phyloP scores from a whole-genome alignment of 306 rosid genomes.

The Vachellia pachyceras region DNA sequence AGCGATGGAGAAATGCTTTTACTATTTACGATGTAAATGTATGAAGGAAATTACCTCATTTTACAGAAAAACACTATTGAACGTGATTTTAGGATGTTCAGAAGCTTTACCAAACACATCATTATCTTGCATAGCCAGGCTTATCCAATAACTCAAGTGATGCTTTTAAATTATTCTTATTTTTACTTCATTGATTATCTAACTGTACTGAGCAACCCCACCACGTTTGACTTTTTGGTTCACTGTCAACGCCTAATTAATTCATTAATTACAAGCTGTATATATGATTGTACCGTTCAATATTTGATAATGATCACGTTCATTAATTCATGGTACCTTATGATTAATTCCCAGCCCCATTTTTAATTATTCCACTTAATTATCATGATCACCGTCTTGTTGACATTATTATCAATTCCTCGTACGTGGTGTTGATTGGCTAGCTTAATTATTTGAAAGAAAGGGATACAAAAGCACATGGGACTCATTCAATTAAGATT shows the following conservation, averaged over 20 bases:
- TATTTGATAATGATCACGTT: background rate
- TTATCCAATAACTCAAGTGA: too few relatives aligned
- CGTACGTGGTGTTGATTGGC: background rate
- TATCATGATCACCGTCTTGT: background rate
- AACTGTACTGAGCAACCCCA: slow-evolving; percentile 31
- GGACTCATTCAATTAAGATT: too few relatives aligned
- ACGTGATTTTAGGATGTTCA: too few relatives aligned
- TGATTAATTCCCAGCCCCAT: background rate
- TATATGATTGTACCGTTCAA: background rate
- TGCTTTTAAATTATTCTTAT: too few relatives aligned
- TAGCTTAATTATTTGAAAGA: background rate
- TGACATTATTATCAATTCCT: background rate
- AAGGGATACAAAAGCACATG: background rate
- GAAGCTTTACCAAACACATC: too few relatives aligned
- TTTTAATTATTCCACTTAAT: background rate
- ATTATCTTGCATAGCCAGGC: too few relatives aligned
- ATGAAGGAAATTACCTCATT: too few relatives aligned
- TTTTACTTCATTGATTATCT: background rate
- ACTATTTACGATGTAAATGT: too few relatives aligned
- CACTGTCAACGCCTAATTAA: background rate
- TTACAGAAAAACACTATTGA: too few relatives aligned
- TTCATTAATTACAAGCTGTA: slow-evolving; percentile 15
- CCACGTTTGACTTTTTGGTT: slow-evolving; percentile 17
- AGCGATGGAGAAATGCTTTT: too few relatives aligned
- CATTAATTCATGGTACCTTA: background rate